Evolutionary conservation across 306 rosid genomes (phyloP).

Genomic region (Acmispon strigosus): DNA sequence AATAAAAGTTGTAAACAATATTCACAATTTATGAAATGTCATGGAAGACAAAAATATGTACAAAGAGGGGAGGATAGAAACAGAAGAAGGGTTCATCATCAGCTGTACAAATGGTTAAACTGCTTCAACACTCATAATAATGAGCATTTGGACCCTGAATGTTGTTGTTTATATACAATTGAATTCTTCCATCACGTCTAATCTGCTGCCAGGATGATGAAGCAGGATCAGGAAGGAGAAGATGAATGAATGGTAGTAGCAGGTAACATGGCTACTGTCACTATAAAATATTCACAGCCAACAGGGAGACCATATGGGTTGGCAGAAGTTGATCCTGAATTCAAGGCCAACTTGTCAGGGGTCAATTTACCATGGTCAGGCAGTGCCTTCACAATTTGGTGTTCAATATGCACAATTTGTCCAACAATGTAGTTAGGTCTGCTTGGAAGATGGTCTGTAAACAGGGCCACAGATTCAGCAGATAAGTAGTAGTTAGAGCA

Average conservation of each 20-base stretch:
- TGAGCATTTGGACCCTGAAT: slow-evolving; percentile 29
- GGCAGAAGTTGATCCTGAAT: slow-evolving; percentile 77
- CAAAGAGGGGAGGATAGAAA: slow-evolving; percentile 31
- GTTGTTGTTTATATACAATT: slow-evolving; percentile 59
- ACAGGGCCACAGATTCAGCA: slow-evolving; percentile 83
- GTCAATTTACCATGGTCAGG: slow-evolving; percentile 40
- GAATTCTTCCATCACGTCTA: slow-evolving; percentile 89
- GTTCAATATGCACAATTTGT: slow-evolving; percentile 96
- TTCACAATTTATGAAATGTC: slow-evolving; percentile 34
- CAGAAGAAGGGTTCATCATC: slow-evolving; percentile 42
- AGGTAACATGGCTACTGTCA: slow-evolving; percentile 97
- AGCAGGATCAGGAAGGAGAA: slow-evolving; percentile 95
- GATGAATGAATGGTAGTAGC: slow-evolving; percentile 83
- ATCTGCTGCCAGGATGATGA: slow-evolving; percentile 54
- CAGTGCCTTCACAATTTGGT: slow-evolving; percentile 61
- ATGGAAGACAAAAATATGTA: slow-evolving; percentile 25
- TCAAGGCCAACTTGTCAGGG: slow-evolving; percentile 73
- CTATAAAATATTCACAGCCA: slow-evolving; percentile 95
- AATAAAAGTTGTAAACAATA: slow-evolving; percentile 28
- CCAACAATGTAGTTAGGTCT: slow-evolving; percentile 91
- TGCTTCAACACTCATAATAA: slow-evolving; percentile 41
- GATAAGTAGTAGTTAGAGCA: slow-evolving; percentile 78
- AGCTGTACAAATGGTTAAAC: slow-evolving; percentile 49
- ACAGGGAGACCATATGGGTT: slow-evolving; percentile 89
- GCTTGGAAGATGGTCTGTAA: slow-evolving; percentile 69